Conservation (phyloP, 371 early-diverging fungal genomes). For the Blakeslea trispora region DNA sequence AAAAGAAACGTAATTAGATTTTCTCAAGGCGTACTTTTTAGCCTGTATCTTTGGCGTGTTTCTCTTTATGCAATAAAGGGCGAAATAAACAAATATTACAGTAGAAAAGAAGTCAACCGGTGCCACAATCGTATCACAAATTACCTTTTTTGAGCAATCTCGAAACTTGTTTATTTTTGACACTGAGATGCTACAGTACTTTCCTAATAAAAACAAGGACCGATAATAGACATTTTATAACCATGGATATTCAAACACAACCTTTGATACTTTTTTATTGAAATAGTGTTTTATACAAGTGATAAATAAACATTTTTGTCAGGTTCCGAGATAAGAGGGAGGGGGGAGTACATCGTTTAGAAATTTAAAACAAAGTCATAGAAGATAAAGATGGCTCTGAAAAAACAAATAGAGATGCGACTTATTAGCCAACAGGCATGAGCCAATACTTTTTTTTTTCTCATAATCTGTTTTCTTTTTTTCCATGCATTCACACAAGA, state of each 20-base stretch:
- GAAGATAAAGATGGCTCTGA: too few species aligned
- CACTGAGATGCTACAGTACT: neutral
- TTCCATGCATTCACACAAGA: too few species aligned
- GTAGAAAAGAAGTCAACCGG: neutral
- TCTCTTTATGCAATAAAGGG: neutral
- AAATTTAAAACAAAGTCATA: too few species aligned
- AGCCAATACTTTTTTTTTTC: too few species aligned
- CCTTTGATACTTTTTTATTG: neutral
- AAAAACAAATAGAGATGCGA: too few species aligned
- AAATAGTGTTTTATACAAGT: neutral
- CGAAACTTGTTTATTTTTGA: conserved; percentile 6
- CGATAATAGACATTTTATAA: conserved; percentile 6
- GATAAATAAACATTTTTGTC: too few species aligned
- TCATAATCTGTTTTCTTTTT: too few species aligned
- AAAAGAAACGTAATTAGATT: neutral
- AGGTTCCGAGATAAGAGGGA: too few species aligned
- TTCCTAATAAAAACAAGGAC: conserved; percentile 16
- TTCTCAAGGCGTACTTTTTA: neutral
- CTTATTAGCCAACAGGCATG: too few species aligned
- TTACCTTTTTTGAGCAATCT: neutral
- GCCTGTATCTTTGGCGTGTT: neutral
- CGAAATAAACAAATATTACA: neutral
- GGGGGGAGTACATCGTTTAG: too few species aligned
- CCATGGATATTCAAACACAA: neutral
- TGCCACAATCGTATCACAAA: conserved; percentile 12